Base-by-base conservation (phyloP, 2,329 filamentous ascomycete species). In the Pestalotiopsis sp. region DNA sequence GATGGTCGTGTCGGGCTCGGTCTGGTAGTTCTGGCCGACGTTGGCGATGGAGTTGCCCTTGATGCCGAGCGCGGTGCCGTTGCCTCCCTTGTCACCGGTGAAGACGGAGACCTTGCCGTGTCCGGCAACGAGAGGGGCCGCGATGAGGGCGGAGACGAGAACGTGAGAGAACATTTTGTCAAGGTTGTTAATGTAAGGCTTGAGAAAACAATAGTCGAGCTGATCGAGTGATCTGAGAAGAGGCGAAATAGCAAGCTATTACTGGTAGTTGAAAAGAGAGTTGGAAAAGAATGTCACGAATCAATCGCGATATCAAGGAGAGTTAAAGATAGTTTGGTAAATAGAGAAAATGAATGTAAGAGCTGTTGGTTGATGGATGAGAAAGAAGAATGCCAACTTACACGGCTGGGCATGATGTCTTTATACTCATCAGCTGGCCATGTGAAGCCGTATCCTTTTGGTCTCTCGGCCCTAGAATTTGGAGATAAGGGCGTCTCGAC, bases 51-150 rank as follows among this genome's bases (percentile, higher is more conserved):
- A 39, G 45, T n/a, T 59, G 31, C 66, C 66, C 66, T 41, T 49
- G 69, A 83, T 84, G 25, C 76, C 82, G 3, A 83, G 75, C n/a
- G 78, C 82, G 1, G 82, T 83, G 25, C 77, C 78, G 73, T 84
- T 84, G 71, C 81, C 81, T 41, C 81, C 81, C 1, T 74, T 74
- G 69, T 82, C 77, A 57, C 81, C 81, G 7, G 71, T 72, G 12
- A 78, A 72, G 20, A 73, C 74, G 17, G 72, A 72, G 45, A 79
- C 68, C 64, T 78, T 79, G 71, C 78, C 78, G 68, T 80, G 78
- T 38, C 76, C 78, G 23, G 76, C 68, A 17, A 77, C 77, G 31
- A 78, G 71, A 13, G 76, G 75, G 6, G 65, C 20, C 14, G 63
- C 41, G 14, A 45, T 23, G 39, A 66, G 63, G 31, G 63, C 63